These are phyloP conservation scores for Tolypocladium ovalisporum DNA, from an alignment of 2,329 filamentous ascomycete genomes.

Conservation along the genomic window DNA sequence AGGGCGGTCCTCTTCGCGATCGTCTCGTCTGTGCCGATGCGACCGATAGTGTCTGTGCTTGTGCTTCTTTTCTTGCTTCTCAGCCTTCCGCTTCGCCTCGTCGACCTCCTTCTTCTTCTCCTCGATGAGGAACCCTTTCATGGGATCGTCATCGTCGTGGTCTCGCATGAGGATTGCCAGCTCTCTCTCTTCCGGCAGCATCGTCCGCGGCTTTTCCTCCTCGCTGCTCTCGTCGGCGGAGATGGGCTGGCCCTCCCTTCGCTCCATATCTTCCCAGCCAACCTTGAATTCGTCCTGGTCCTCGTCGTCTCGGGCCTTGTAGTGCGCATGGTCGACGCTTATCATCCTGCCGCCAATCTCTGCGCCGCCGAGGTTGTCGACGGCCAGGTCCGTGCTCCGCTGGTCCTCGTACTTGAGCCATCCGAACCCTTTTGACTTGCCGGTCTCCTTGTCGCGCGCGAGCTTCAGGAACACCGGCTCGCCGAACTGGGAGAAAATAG, in stretches of 20 bases:
- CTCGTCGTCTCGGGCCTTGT: constrained; percentile 77
- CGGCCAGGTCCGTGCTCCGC: constrained; percentile 86
- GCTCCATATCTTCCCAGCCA: constrained; percentile 48
- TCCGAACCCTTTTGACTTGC: constrained; percentile 87
- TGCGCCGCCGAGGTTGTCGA: constrained; percentile 88
- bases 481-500: constrained; percentile 94
- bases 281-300: constrained; percentile 48
- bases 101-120: constrained; percentile 87
- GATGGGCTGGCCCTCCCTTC: constrained; percentile 34
- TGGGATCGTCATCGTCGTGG: constrained; percentile 92
- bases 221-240: constrained; percentile 35
- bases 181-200: constrained; percentile 75
- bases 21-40: background rate
- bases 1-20: constrained; percentile 17
- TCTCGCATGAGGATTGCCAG: constrained; percentile 63
- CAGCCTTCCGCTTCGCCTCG: constrained; percentile 45
- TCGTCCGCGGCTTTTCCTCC: constrained; percentile 42
- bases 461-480: constrained; percentile 91
- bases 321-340: constrained; percentile 84
- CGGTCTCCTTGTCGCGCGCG: constrained; percentile 88
- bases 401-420: constrained; percentile 99
- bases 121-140: constrained; percentile 83
- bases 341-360: constrained; percentile 71
- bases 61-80: constrained; percentile 36
- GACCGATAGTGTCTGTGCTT: constrained; percentile 34